Evolutionary conservation across 1,284 basidiomycete genomes (phyloP), one percentile per base, ranked within the genome.

Genomic region (Phellinidium pouzarii): DNA sequence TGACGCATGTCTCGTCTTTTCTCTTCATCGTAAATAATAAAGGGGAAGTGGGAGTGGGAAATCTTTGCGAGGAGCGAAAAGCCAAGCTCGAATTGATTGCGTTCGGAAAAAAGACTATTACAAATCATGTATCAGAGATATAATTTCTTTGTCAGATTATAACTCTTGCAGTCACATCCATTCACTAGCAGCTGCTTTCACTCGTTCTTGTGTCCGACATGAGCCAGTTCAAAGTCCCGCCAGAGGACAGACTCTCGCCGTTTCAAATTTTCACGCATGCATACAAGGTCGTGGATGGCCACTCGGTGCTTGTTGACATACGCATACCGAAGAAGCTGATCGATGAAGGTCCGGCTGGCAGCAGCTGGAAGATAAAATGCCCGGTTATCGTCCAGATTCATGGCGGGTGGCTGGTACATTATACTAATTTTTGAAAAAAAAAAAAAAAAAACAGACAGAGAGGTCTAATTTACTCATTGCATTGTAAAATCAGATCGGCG

Each of bases 361-460:
- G 22, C 12, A 40, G 37, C 14, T 37, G 44, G 51, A 52, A 27
- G 26, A 12, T 4, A 43, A 54, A 54, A 17, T 20, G 42, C 3
- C 53, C 53, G 4, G 42, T 54, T 2, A 40, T 50, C 25, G 27
- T 54, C 20, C 48, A 48, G 19, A 50, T 54, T n/a, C 53, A 54
- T n/a, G 53, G 53, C 22, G 53, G 53, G 9, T 50, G 48, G 47
- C 36, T 54, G 25, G 53, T 54, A 34, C 23, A 43, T 45, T 7
- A 4, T n/a, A 23, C 27, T 6, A 36, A 26, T 7, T 25, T 41
- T 17, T 23, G n/a, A n/a, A n/a, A n/a, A n/a, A n/a, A n/a, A n/a
- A n/a, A n/a, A n/a, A n/a, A n/a, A n/a, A n/a, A n/a, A n/a, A n/a
- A n/a, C n/a, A n/a, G n/a, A n/a, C n/a, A n/a, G n/a, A n/a, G n/a